Evolutionary conservation across 2,329 filamentous ascomycete species (phyloP), one percentile per base, ranked within the genome.

Genomic region (Fusarium staphyleae): DNA sequence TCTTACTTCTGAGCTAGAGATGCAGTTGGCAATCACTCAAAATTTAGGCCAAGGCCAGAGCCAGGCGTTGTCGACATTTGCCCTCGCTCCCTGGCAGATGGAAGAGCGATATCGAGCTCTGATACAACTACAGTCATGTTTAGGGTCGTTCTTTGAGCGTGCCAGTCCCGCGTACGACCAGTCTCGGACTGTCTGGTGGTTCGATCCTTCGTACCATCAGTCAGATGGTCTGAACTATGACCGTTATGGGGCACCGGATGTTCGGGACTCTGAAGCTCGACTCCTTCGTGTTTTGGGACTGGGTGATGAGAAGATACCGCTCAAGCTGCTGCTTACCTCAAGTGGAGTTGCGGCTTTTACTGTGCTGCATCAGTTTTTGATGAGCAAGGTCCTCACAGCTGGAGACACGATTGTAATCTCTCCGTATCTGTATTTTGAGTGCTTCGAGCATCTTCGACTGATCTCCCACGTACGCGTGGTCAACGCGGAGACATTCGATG

Each of bases 111-210:
- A 54, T 19, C 51, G 51, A 5, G 51, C 51, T 28, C 42, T 54
- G 45, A 45, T 54, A 13, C 51, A 54, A 29, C 41, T 54, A 22
- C 51, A 54, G 19, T 54, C 51, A 10, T 49, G 30, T 12, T 18
- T 54, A 2, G 51, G 51, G n/a, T 54, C 51, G 10, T 54, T 54
- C 45, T 54, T 54, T 14, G 51, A 54, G n/a, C 41, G 51, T 12
- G 51, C 51, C 14, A 54, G 51, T 36, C 51, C 51, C 28, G 51
- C 45, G 15, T 54, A 54, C n/a, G 51, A 54, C n/a, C 51, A 54
- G 34, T 48, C 51, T n/a, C 34, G 29, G 18, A 54, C 51, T 16
- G 45, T 54, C 12, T 54, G 51, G 51, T 54, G 51, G 51, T 54
- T 54, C 30, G 51, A 54, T 14, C 45, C 51, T 36, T 54, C 51